These are phyloP conservation scores for Starmerella riodocensis DNA, from an alignment of 805 yeast genomes.

Conservation along the genomic window DNA sequence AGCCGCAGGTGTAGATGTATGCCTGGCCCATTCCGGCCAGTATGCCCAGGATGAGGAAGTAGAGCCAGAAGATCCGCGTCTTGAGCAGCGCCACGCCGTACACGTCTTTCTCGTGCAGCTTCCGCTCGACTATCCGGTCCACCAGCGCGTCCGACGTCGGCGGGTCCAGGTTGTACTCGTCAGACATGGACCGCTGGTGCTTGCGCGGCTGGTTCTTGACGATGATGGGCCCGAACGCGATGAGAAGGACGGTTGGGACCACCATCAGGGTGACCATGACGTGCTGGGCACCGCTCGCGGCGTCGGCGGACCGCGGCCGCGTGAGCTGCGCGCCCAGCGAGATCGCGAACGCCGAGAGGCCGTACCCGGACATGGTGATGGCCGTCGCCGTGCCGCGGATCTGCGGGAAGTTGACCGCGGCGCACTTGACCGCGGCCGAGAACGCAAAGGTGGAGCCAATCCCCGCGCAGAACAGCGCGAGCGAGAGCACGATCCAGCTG, in stretches of 20 bases:
- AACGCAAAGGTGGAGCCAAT: conserved; percentile 55
- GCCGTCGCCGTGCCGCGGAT: conserved; percentile 63
- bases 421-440: conserved; percentile 55
- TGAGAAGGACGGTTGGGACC: conserved; percentile 36
- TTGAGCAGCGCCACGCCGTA: conserved; percentile 21
- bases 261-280: conserved; percentile 37
- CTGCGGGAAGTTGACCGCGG: conserved; percentile 56
- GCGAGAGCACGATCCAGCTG: conserved; percentile 31
- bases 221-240: conserved; percentile 24
- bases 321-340: conserved; percentile 42
- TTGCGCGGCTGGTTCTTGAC: conserved; percentile 12
- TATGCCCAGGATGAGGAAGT: conserved; percentile 39
- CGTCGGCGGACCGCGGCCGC: conserved; percentile 24
- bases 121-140: conserved; percentile 15
- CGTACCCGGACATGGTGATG: conserved; percentile 60
- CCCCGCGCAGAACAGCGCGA: conserved; percentile 46
- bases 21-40: conserved; percentile 58
- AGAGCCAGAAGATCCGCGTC: conserved; percentile 36
- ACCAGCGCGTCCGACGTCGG: conserved; percentile 8
- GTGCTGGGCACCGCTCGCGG: conserved; percentile 34
- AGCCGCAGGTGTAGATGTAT: conserved; percentile 65
- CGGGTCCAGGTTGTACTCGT: conserved; percentile 10
- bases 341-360: conserved; percentile 57
- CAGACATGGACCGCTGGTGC: conserved; percentile 2
- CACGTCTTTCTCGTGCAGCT: conserved; percentile 6